Percentiles rank a stretch among this genome's conserved stretches.
Evolutionary conservation across 495 filamentous ascomycete species (phyloP).

Genomic region (Penicillium maclennaniae): DNA sequence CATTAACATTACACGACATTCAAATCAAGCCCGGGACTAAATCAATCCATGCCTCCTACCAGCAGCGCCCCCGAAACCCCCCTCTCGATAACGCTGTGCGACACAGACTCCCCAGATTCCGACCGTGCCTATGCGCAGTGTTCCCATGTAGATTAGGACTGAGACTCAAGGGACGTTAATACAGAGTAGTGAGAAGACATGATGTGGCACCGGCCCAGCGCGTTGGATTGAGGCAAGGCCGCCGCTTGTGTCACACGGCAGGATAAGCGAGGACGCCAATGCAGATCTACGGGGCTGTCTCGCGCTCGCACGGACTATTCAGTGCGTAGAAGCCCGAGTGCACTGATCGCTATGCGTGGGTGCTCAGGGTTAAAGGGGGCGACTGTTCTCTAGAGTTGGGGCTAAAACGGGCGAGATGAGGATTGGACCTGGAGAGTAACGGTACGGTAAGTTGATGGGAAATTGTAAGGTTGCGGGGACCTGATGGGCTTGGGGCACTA

Average conservation of each 20-base stretch:
- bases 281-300: constrained; percentile 5
- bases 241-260: constrained; percentile 18
- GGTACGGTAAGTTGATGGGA: neutral
- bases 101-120: neutral
- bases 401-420: neutral
- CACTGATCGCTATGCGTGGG: constrained; percentile 11
- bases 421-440: neutral
- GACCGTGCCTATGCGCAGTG: constrained; percentile 1
- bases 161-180: constrained; percentile 14
- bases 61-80: too few relatives aligned
- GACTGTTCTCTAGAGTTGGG: neutral
- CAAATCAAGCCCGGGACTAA: neutral
- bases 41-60: neutral
- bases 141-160: constrained; percentile 7
- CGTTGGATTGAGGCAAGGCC: constrained; percentile 2
- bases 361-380: constrained; percentile 1
- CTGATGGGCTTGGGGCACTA: neutral
- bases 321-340: neutral
- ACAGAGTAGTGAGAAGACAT: constrained; percentile 18
- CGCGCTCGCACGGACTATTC: neutral
- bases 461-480: neutral
- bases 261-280: constrained; percentile 2
- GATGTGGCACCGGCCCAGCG: constrained; percentile 10
- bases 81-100: neutral
- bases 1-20: neutral